Evolutionary conservation across 306 rosid genomes (phyloP), one percentile per base, ranked within the genome.

Genomic region (Casuarina cunninghamiana): DNA sequence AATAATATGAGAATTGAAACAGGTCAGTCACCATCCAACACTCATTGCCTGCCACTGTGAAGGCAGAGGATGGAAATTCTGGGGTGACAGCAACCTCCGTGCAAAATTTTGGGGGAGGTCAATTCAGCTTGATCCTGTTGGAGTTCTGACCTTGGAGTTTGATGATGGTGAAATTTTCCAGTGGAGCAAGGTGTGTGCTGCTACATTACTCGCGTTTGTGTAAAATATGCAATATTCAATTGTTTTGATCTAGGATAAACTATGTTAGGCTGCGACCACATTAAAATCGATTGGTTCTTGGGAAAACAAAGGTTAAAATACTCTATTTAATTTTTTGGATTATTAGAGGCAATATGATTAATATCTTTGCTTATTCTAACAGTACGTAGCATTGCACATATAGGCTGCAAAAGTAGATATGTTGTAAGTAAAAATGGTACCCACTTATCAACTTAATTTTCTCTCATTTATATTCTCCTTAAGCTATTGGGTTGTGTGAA

Each of bases 21-120:
- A 95, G 99, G 99, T 95, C 70, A 87, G 99, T 87, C 99, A 95
- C 88, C 97, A 95, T 78, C 99, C 99, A 42, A 95, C 99, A 6
- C 89, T 95, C 53, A 89, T 95, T 78, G 99, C 99, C 51, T 95
- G 97, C 86, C 99, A 95, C 82, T 91, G 99, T 90, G 91, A 93
- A 85, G 99, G 99, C 70, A 87, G 94, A 86, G 99, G 99, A 66
- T 95, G 99, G 99, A 95, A 82, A 84, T 95, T 93, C 82, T 95
- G 97, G 97, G 97, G 90, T 65, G 99, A 95, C 83, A 91, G 97
- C 82, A 95, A 95, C 81, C 88, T 95, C 82, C 97, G 89, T 17
- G 83, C 99, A 48, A 95, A 91, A 84, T 95, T 95, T 85, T 95
- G 99, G 96, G 99, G 99, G 58, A 86, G 92, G 71, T 95, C 99